phyloP scores from a whole-genome alignment of 108 stramenopile genomes.

The Seminavis robusta region DNA sequence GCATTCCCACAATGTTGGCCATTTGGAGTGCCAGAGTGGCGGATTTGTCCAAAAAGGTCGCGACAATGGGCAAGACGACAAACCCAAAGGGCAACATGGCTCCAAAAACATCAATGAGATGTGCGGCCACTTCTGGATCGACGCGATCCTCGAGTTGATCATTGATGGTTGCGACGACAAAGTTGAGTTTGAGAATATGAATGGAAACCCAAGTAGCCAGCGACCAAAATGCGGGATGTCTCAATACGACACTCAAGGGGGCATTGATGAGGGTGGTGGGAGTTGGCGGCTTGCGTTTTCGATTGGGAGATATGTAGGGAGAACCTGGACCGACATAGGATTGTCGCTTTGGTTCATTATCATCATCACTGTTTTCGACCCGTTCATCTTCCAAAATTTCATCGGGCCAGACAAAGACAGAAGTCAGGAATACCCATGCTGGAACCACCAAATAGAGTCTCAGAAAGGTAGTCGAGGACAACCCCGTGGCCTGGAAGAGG shows the following conservation, averaged over 20 bases:
- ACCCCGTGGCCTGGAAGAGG: neutral
- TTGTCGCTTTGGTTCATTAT: neutral
- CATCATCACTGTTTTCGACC: neutral
- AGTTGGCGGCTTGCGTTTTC: neutral
- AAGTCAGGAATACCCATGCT: conserved; percentile 12
- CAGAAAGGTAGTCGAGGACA: conserved; percentile 16
- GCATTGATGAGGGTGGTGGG: conserved; percentile 4
- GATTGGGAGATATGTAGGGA: conserved; percentile 8
- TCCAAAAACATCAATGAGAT: conserved; percentile 29
- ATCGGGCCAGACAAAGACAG: conserved; percentile 32
- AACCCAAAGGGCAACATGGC: conserved; percentile 41
- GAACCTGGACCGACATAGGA: conserved; percentile 1
- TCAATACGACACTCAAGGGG: conserved; percentile 18
- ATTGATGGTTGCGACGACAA: conserved; percentile 37
- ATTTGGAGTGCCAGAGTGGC: conserved; percentile 7
- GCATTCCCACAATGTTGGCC: conserved; percentile 22
- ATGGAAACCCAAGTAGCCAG: conserved; percentile 24
- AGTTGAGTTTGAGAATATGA: conserved; percentile 39
- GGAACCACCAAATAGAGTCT: conserved; percentile 17
- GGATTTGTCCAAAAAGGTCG: conserved; percentile 8
- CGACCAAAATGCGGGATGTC: conserved; percentile 7
- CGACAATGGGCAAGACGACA: conserved; percentile 21
- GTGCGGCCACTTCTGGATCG: conserved; percentile 1
- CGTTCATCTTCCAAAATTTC: conserved; percentile 3
- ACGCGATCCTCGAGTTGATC: conserved; percentile 19